Evolutionary conservation across 768 basidiomycete species (phyloP), one percentile per base, ranked within the genome.

Genomic region (Inosperma sp.): DNA sequence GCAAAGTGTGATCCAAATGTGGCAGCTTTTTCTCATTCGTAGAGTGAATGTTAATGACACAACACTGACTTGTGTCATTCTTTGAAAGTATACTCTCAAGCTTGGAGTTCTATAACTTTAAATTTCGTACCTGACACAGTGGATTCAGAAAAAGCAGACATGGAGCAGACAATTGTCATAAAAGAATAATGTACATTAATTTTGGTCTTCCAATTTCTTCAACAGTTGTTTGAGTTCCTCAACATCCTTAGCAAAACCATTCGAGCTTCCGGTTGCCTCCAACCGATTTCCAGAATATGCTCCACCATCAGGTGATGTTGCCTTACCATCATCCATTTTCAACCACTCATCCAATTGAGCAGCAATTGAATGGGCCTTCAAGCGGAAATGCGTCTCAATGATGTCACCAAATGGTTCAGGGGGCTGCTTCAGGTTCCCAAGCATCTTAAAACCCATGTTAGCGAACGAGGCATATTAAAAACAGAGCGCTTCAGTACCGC

Each of bases 381-480:
- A 70, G 14, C 87, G 78, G 72, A 92, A 97, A 68, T 97, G 94
- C 0, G 92, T 94, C 27, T 79, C 84, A 61, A 97, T 86, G 49
- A 95, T 80, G 52, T 93, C 89, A 25, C 71, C 82, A 62, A 93
- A 96, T 47, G 89, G 88, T 58, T 91, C 87, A 7, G 90, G 88
- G 25, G 88, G 85, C 49, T 78, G 80, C 65, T 83, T 85, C 61
- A 94, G 66, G 63, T 88, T 90, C 37, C 83, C 86, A 17, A 93
- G 74, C 88, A 93, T 93, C 86, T 92, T 52, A 23, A 47, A 29
- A 47, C 22, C 16, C 12, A 21, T 36, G 43, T 16, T n/a, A 22
- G 7, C n/a, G 29, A 22, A 39, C 3, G 5, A 21, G 36, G 21
- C 19, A 22, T 1, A 41, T 26, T 26, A 40, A 37, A 58, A 41